These are phyloP conservation scores for Cercophora samala DNA, from an alignment of 495 filamentous ascomycete genomes.

Conservation along the genomic window DNA sequence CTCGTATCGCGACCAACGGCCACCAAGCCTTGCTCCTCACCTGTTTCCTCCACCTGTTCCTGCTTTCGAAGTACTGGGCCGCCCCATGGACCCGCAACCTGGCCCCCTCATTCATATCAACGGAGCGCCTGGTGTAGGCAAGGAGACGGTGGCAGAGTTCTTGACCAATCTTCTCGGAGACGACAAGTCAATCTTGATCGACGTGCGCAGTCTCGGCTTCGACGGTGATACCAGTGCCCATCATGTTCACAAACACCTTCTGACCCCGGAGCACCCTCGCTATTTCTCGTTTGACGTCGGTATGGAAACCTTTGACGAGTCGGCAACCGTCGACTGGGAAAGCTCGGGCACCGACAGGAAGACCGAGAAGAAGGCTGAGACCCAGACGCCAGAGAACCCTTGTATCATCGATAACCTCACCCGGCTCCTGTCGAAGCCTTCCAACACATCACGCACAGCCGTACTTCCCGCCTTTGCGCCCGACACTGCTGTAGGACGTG, in stretches of 20 bases:
- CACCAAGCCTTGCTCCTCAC: background rate
- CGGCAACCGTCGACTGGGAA: background rate
- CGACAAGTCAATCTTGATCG: conserved; percentile 29
- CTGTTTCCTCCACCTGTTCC: conserved; percentile 9
- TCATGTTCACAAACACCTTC: conserved; percentile 7
- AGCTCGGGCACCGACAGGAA: background rate
- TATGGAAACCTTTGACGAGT: background rate
- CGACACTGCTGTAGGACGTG: conserved; percentile 23
- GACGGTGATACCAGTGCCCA: conserved; percentile 1
- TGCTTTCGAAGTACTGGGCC: conserved; percentile 15
- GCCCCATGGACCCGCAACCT: conserved; percentile 23
- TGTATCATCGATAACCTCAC: conserved; percentile 22
- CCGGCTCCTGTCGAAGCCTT: conserved; percentile 18
- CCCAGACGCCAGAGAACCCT: background rate
- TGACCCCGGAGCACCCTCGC: conserved; percentile 25
- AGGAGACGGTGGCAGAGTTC: conserved; percentile 30
- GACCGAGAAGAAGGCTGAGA: background rate
- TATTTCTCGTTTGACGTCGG: conserved; percentile 21
- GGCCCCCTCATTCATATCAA: conserved; percentile 33
- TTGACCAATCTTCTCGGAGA: conserved; percentile 26
- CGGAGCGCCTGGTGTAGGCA: conserved; percentile 31
- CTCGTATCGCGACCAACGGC: background rate
- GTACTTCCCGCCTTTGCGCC: conserved; percentile 24
- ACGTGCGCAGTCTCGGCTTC: conserved; percentile 20
- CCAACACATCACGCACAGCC: conserved; percentile 18